Percentiles rank a stretch among this genome's conserved stretches.
Evolutionary conservation across 2,329 filamentous ascomycete genomes (phyloP).

Genomic region (Xylaria polymorpha): DNA sequence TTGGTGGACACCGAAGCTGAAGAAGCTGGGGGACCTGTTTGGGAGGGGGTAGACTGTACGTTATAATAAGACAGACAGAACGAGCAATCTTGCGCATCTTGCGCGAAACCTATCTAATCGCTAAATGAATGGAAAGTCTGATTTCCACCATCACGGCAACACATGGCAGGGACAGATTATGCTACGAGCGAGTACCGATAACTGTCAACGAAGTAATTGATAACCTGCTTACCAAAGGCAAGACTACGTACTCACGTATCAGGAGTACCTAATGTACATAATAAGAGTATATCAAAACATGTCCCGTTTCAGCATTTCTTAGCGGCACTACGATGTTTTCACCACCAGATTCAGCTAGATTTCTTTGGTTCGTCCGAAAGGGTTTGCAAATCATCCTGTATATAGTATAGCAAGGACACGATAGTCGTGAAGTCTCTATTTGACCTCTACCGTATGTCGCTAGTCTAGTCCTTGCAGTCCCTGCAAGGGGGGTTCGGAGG

Average conservation of each 20-base stretch:
- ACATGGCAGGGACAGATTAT: background rate
- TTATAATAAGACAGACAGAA: conserved; percentile 2
- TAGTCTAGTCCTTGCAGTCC: background rate
- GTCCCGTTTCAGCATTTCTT: conserved; percentile 8
- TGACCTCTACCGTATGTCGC: background rate
- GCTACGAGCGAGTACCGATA: background rate
- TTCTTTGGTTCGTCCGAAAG: background rate
- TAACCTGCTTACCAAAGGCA: background rate
- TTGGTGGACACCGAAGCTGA: conserved; percentile 28
- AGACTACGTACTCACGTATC: background rate
- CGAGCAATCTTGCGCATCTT: background rate
- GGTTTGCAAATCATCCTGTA: background rate
- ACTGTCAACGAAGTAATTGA: background rate
- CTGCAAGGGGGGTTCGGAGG: conserved; percentile 10
- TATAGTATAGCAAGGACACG: background rate
- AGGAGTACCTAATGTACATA: conserved; percentile 11
- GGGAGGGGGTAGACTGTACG: conserved; percentile 1
- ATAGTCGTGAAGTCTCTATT: background rate
- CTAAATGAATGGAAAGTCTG: background rate
- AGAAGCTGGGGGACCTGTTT: conserved; percentile 1
- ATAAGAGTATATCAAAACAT: conserved; percentile 3
- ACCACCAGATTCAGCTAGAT: conserved; percentile 5
- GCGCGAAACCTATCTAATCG: background rate
- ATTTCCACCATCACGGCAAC: background rate
- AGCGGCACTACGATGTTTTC: background rate